Evolutionary conservation across 768 basidiomycete species (phyloP).

Genomic region (Termitomyces sp.): DNA sequence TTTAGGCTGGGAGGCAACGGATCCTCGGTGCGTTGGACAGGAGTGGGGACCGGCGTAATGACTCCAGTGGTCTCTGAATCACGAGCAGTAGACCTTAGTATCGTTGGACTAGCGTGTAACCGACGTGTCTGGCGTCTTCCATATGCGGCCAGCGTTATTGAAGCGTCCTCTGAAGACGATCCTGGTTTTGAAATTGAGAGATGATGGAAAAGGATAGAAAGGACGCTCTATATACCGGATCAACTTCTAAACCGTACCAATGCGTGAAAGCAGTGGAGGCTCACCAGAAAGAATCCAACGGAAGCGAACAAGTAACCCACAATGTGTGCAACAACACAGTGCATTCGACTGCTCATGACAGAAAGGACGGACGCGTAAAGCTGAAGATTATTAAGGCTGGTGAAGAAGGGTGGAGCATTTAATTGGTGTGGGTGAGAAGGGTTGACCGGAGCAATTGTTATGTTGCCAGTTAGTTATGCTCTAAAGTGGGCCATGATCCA

Average conservation of each 20-base stretch:
- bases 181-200: background rate
- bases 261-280: slow-evolving; percentile 7
- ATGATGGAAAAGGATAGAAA: slow-evolving; percentile 21
- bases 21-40: background rate
- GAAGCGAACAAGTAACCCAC: slow-evolving; percentile 27
- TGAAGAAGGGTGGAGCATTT: slow-evolving; percentile 2
- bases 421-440: background rate
- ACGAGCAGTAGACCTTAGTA: background rate
- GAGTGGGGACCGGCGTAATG: background rate
- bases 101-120: background rate
- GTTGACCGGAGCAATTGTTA: background rate
- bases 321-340: slow-evolving; percentile 21
- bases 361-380: background rate
- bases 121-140: slow-evolving; percentile 1
- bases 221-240: slow-evolving; percentile 23
- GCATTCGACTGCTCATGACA: slow-evolving; percentile 10
- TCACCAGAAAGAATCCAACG: slow-evolving; percentile 30
- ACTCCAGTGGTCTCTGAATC: background rate
- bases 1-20: slow-evolving; percentile 1
- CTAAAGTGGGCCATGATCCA: background rate
- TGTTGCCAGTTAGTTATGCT: background rate
- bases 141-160: background rate
- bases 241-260: background rate
- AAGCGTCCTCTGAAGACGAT: background rate
- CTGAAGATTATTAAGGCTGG: background rate